Base-by-base conservation (phyloP, 2,329 filamentous ascomycete genomes). In the Fusarium buxicola region DNA sequence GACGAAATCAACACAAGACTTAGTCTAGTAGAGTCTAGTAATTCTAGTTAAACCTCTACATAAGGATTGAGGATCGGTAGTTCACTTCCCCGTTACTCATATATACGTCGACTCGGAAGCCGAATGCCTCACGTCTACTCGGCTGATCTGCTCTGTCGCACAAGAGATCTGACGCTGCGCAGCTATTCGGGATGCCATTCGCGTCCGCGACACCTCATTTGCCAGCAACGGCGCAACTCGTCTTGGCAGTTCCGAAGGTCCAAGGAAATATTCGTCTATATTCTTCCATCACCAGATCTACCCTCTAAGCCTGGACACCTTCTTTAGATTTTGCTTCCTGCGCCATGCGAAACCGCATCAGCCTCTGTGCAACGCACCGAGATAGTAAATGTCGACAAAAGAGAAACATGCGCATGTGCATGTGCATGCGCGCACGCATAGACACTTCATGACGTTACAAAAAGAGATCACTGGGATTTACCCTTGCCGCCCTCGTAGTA, bases 401-500 rank as follows among this genome's bases (percentile, higher is more conserved):
- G 41, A 44, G 45, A 55, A 55, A 52, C 32, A 34, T 49, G 35
- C 32, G 31, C 7, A 49, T 40, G 44, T 24, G 34, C 32, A 32
- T 47, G 18, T 13, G 7, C 56, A 47, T 16, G 30, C 21, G 13
- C 13, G 15, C 36, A 28, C 36, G 28, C 25, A 24, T 18, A 25
- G 32, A 35, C 25, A 16, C 25, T 49, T 38, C 13, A 31, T 51
- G 24, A 36, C 32, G 15, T 25, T 30, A 12, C n/a, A 25, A 34
- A 57, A 67, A 49, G 48, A 62, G 48, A 63, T 68, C 45, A 75
- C 65, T 72, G 69, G 15, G 71, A 63, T 73, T 83, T 84, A 75
- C 77, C 80, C 74, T 84, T 84, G 69, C 76, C 74, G 43, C 72
- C 76, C 57, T 89, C 92, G 75, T 96, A 95, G 79, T 97, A 97